These are phyloP conservation scores for Penicillium palitans DNA, from an alignment of 2,329 filamentous ascomycete genomes.

Conservation along the genomic window DNA sequence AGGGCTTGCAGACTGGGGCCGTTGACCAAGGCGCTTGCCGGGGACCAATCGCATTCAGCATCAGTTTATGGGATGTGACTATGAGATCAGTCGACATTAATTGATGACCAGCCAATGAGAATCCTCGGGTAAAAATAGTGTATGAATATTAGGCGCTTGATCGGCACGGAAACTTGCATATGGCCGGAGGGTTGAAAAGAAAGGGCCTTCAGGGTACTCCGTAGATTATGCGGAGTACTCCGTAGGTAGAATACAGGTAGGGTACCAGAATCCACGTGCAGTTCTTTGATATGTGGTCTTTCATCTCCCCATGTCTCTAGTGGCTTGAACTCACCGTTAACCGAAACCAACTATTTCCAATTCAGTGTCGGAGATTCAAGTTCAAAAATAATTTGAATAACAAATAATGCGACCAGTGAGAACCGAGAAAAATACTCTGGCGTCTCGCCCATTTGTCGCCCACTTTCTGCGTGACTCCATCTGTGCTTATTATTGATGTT, in stretches of 20 bases:
- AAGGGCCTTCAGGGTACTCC: background rate
- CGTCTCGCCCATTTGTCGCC: background rate
- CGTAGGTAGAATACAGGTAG: background rate
- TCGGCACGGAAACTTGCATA: slow-evolving; percentile 1
- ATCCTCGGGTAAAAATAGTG: background rate
- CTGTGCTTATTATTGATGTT: background rate
- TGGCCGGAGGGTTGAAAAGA: background rate
- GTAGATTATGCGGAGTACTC: too few relatives aligned
- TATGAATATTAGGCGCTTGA: slow-evolving; percentile 3
- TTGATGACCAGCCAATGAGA: background rate
- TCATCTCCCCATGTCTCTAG: background rate
- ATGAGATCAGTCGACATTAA: background rate
- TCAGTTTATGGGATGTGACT: background rate
- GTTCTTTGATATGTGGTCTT: background rate
- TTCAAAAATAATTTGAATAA: too few relatives aligned
- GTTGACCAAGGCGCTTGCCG: slow-evolving; percentile 9
- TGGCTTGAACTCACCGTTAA: background rate
- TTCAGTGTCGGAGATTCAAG: background rate
- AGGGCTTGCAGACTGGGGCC: slow-evolving; percentile 1
- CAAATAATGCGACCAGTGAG: slow-evolving; percentile 1
- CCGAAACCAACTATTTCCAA: background rate
- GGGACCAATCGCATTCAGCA: background rate
- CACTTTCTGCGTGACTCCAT: background rate
- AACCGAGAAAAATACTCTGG: background rate
- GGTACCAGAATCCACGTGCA: background rate